Percentiles rank a stretch among this genome's conserved stretches.
phyloP scores from a whole-genome alignment of 805 yeast genomes.

The Ogataea nakhonphanomensis region DNA sequence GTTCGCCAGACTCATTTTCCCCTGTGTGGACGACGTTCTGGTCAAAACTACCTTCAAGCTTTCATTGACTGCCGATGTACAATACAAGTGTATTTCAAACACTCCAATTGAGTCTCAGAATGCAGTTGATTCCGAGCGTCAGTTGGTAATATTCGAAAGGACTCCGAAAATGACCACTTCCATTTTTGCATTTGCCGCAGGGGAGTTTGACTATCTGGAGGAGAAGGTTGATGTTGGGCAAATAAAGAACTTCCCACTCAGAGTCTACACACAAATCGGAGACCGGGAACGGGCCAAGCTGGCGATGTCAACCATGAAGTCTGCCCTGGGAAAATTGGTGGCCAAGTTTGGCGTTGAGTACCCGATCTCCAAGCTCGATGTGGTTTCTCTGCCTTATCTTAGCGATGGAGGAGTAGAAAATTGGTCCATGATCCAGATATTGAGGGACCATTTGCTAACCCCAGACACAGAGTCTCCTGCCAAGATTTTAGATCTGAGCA shows the following conservation, averaged over 20 bases:
- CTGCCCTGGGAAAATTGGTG: constrained; percentile 47
- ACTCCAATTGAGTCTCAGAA: constrained; percentile 33
- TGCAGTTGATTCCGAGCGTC: constrained; percentile 19
- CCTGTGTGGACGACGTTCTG: constrained; percentile 66
- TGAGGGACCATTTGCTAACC: constrained; percentile 46
- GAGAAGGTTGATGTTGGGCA: constrained; percentile 28
- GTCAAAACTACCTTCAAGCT: constrained; percentile 51
- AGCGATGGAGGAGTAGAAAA: constrained; percentile 82
- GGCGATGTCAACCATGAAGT: constrained; percentile 46
- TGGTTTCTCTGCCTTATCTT: constrained; percentile 66
- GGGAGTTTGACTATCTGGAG: constrained; percentile 58
- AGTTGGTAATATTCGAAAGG: constrained; percentile 42
- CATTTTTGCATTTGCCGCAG: constrained; percentile 64
- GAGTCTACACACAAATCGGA: constrained; percentile 55
- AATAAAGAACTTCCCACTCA: constrained; percentile 39
- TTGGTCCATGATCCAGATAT: constrained; percentile 64
- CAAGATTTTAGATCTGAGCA: constrained; percentile 17
- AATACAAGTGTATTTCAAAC: constrained; percentile 52
- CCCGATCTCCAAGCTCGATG: constrained; percentile 64
- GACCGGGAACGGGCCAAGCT: constrained; percentile 44
- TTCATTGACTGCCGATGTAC: constrained; percentile 41
- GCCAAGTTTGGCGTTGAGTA: constrained; percentile 41
- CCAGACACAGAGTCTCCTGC: constrained; percentile 30
- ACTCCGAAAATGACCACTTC: constrained; percentile 63
- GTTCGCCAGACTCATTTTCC: constrained; percentile 60